Evolutionary conservation across 2,329 filamentous ascomycete genomes (phyloP).

Genomic region (Sphaceloma murrayae): DNA sequence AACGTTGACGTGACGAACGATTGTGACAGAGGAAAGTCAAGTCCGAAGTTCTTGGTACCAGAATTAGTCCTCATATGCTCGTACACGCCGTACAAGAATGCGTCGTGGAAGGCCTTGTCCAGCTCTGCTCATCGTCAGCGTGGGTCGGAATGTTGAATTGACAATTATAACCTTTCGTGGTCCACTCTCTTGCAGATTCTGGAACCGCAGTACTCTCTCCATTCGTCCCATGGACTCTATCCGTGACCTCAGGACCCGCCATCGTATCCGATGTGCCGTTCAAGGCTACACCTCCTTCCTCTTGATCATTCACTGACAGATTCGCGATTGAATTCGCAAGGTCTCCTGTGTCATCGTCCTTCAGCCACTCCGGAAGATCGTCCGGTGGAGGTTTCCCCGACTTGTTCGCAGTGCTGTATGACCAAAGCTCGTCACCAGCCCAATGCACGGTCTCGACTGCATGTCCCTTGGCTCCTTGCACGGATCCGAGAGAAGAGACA

Average conservation of each 20-base stretch:
- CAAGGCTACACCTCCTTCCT: slow-evolving; percentile 40
- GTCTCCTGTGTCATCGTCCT: slow-evolving; percentile 27
- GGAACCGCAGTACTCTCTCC: slow-evolving; percentile 23
- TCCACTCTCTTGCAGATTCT: slow-evolving; percentile 43
- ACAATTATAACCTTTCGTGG: slow-evolving; percentile 42
- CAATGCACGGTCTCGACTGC: slow-evolving; percentile 58
- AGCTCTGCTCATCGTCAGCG: slow-evolving; percentile 44
- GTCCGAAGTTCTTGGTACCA: slow-evolving; percentile 42
- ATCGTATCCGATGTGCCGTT: slow-evolving; percentile 3
- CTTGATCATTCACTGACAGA: slow-evolving; percentile 36
- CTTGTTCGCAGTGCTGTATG: slow-evolving; percentile 47
- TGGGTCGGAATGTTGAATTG: neutral
- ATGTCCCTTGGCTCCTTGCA: slow-evolving; percentile 53
- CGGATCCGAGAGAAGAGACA: slow-evolving; percentile 44
- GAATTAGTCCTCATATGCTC: slow-evolving; percentile 50
- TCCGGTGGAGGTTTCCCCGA: slow-evolving; percentile 46
- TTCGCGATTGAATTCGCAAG: slow-evolving; percentile 34
- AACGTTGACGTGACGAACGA: slow-evolving; percentile 55
- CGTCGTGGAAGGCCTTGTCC: slow-evolving; percentile 54
- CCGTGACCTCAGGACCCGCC: slow-evolving; percentile 9
- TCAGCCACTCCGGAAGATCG: slow-evolving; percentile 42
- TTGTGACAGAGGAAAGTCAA: slow-evolving; percentile 54
- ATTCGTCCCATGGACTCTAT: slow-evolving; percentile 20
- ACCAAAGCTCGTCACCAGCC: slow-evolving; percentile 61
- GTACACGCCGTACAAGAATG: slow-evolving; percentile 54